phyloP scores from a whole-genome alignment of 495 filamentous ascomycete genomes.

The Penicillium manginii region DNA sequence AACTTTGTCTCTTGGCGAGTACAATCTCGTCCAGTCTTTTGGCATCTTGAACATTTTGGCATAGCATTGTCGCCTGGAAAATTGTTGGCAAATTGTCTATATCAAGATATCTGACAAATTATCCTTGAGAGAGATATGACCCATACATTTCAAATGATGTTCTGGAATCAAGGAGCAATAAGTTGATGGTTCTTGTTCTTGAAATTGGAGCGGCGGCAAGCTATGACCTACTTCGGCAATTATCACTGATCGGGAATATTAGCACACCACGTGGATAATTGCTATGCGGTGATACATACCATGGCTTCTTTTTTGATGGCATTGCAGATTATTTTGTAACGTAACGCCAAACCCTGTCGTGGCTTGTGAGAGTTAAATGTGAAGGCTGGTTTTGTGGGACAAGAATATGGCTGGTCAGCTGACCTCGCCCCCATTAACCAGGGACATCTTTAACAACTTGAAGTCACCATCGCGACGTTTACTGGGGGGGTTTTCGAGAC shows the following conservation, averaged over 20 bases:
- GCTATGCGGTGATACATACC: slow-evolving; percentile 3
- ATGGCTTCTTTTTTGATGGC: slow-evolving; percentile 10
- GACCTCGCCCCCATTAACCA: background rate
- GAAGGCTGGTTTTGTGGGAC: slow-evolving; percentile 2
- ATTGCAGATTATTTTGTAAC: slow-evolving; percentile 3
- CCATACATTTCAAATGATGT: slow-evolving; percentile 21
- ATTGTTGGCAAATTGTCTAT: background rate
- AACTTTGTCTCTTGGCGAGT: slow-evolving; percentile 10
- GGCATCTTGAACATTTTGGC: slow-evolving; percentile 19
- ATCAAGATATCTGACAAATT: background rate
- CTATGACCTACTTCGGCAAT: slow-evolving; percentile 17
- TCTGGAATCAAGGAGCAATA: slow-evolving; percentile 1
- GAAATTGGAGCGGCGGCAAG: background rate
- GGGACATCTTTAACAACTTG: too few relatives aligned
- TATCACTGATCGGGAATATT: slow-evolving; percentile 8
- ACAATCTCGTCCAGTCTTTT: slow-evolving; percentile 17
- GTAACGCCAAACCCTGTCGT: background rate
- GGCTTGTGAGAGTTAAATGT: background rate
- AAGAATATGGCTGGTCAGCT: background rate
- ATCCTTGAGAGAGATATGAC: background rate
- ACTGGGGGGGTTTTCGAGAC: too few relatives aligned
- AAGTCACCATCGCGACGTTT: too few relatives aligned
- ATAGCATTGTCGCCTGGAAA: slow-evolving; percentile 15
- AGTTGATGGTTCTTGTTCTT: background rate
- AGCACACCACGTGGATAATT: background rate